These are phyloP conservation scores for Penicillium coffeae DNA, from an alignment of 495 filamentous ascomycete genomes.

Conservation along the genomic window DNA sequence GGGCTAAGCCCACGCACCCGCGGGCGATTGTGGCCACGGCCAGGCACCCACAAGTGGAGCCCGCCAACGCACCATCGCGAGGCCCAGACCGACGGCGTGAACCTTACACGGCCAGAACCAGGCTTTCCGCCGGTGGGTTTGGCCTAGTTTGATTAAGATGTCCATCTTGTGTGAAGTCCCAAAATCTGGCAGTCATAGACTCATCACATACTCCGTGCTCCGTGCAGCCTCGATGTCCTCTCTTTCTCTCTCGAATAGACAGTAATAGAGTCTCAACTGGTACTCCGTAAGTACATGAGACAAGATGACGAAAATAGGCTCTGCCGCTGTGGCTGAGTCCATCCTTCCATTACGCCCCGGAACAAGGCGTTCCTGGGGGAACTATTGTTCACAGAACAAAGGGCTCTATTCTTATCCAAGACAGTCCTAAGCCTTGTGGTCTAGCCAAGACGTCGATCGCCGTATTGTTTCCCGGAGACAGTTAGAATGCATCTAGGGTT, in stretches of 20 bases:
- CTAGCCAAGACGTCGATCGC: background rate
- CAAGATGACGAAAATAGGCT: too few relatives aligned
- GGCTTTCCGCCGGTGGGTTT: background rate
- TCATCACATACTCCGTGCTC: too few relatives aligned
- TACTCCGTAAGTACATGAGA: too few relatives aligned
- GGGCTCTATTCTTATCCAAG: background rate
- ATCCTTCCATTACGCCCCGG: background rate
- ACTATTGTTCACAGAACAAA: background rate
- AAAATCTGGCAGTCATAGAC: too few relatives aligned
- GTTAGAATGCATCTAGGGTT: too few relatives aligned
- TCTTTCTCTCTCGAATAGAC: too few relatives aligned
- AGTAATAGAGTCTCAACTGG: too few relatives aligned
- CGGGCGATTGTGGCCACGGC: constrained; percentile 12
- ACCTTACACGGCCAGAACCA: constrained; percentile 12
- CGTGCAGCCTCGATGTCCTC: too few relatives aligned
- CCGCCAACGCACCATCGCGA: constrained; percentile 20
- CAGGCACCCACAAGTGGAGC: constrained; percentile 16
- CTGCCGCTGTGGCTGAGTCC: too few relatives aligned
- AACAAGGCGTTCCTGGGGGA: background rate
- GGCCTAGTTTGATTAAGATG: constrained; percentile 26
- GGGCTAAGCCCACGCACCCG: constrained; percentile 24
- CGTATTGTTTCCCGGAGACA: background rate
- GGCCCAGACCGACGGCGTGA: constrained; percentile 23
- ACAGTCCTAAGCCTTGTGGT: background rate
- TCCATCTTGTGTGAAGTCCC: too few relatives aligned